Base-by-base conservation (phyloP, 306 rosid species). In the Pyrus pyrifolia region DNA sequence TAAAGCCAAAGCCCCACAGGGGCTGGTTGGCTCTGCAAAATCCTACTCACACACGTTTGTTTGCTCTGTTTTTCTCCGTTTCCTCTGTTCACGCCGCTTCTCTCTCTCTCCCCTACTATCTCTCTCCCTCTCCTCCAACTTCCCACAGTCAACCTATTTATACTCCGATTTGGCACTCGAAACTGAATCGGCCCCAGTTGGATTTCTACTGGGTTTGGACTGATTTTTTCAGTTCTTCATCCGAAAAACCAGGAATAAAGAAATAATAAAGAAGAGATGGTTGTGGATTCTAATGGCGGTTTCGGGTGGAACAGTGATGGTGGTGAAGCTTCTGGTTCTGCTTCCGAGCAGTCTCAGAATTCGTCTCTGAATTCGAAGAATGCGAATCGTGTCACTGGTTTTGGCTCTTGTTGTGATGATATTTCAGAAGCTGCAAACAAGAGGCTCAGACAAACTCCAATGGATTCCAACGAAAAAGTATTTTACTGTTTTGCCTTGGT, bases 341-440 rank as follows among this genome's bases (percentile, higher is more conserved):
- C n/a, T 59, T 31, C 60, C 29, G 46, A 63, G 10, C 65, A 23
- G 57, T 46, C 40, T 49, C 64, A 45, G 25, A 21, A n/a, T 57
- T 57, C 62, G 19, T 49, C 8, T 15, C 8, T 15, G 1, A 45
- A 59, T 19, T 15, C 49, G 5, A 44, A 29, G 57, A n/a, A 33
- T 15, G 15, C 11, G 19, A 64, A 70, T 44, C 23, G 30, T 22
- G 1, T 15, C 40, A 22, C 11, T 44, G 55, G n/a, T 73, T 58
- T 33, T 40, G 74, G 17, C 58, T 58, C 38, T 59, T 73, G 25
- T 29, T 44, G 1, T 46, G 70, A 13, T 11, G 21, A 61, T 17
- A 71, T 71, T 27, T 22, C 71, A 23, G 55, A 62, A 51, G 76
- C 76, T 49, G 81, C 70, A 35, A 78, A 78, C 12, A 22, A 51